phyloP scores from a whole-genome alignment of 768 basidiomycete species.

The Kwoniella botswanensis region DNA sequence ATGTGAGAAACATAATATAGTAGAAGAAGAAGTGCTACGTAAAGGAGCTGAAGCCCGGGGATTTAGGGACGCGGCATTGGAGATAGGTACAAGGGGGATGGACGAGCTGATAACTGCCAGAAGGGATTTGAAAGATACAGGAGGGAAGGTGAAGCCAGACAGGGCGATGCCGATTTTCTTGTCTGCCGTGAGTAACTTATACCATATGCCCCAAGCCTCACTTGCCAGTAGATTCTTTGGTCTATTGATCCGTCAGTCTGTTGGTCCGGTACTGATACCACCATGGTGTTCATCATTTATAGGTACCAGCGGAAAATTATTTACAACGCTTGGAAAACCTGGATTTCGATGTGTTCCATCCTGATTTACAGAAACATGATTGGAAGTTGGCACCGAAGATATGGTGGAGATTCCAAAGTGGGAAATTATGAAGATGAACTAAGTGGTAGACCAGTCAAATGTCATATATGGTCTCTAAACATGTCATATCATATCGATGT shows the following conservation, averaged over 20 bases:
- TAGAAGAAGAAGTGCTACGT: constrained; percentile 60
- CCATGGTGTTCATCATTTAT: not conserved
- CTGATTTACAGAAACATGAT: constrained; percentile 51
- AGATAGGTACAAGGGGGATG: constrained; percentile 58
- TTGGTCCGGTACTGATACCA: too few relatives aligned
- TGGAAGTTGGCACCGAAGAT: constrained; percentile 55
- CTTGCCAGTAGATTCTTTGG: too few relatives aligned
- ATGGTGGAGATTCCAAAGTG: constrained; percentile 46
- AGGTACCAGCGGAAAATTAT: constrained; percentile 56
- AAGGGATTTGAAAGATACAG: constrained; percentile 49
- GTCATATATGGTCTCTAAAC: not conserved
- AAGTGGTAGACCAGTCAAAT: not conserved
- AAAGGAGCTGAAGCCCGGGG: constrained; percentile 62
- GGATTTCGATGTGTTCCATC: constrained; percentile 57
- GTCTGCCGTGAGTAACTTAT: constrained; percentile 43
- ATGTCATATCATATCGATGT: not conserved
- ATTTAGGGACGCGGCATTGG: constrained; percentile 47
- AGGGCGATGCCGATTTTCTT: constrained; percentile 53
- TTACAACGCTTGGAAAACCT: constrained; percentile 51
- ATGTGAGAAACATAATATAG: constrained; percentile 45
- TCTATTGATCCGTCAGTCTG: too few relatives aligned
- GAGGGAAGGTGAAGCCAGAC: constrained; percentile 47
- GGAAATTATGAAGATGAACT: constrained; percentile 30
- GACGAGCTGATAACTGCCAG: constrained; percentile 57
- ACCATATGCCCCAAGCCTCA: too few relatives aligned